These are phyloP conservation scores for Calophaca sinica DNA, from an alignment of 306 rosid species.

Conservation along the genomic window DNA sequence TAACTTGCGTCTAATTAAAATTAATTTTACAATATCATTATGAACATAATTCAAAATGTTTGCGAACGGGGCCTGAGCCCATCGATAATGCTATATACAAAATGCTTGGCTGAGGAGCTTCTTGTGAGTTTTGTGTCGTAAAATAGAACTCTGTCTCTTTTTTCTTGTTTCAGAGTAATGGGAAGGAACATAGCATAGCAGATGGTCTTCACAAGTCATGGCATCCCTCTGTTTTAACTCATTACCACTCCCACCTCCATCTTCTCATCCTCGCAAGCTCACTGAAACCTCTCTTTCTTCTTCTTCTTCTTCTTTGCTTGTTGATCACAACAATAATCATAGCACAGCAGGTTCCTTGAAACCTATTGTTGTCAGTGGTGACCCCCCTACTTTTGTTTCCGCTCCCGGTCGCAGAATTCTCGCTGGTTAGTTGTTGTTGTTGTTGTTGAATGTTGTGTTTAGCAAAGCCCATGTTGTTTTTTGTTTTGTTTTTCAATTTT, in stretches of 20 bases:
- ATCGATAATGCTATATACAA: neutral
- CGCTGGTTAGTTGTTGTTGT: constrained; percentile 66
- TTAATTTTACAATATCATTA: too few species aligned
- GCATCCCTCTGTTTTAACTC: constrained; percentile 77
- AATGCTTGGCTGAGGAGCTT: neutral
- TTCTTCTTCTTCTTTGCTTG: constrained; percentile 52
- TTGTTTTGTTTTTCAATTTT: neutral
- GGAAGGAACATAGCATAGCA: too few species aligned
- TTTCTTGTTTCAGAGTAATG: neutral
- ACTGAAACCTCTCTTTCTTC: constrained; percentile 46
- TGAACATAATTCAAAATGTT: too few species aligned
- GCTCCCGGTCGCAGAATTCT: constrained; percentile 94
- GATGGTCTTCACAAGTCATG: constrained; percentile 54
- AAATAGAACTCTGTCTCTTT: too few species aligned
- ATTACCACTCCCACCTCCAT: constrained; percentile 57
- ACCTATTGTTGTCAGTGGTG: constrained; percentile 82
- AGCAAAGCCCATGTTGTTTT: constrained; percentile 6
- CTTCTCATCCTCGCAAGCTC: constrained; percentile 67
- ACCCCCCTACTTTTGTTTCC: constrained; percentile 90
- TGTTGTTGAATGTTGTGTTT: neutral
- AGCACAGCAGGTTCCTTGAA: constrained; percentile 48
- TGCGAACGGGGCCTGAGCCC: too few species aligned
- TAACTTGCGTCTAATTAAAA: too few species aligned
- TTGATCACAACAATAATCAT: constrained; percentile 47
- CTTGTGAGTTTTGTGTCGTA: neutral